These are phyloP conservation scores for Coniochaeta ligniaria DNA, from an alignment of 2,329 filamentous ascomycete species.

Conservation along the genomic window DNA sequence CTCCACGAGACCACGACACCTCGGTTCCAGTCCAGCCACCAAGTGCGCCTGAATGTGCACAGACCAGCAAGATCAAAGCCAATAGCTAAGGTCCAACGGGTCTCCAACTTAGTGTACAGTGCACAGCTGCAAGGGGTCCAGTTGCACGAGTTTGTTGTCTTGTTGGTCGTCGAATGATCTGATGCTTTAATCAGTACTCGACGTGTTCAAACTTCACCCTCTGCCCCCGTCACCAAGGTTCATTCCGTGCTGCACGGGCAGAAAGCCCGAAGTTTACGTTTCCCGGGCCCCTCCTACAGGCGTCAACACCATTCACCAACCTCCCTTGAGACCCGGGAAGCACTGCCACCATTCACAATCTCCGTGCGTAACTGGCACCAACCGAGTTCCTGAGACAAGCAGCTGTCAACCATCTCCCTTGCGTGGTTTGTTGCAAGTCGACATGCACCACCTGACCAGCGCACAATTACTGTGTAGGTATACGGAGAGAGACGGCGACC, in stretches of 20 bases:
- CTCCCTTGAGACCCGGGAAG: neutral
- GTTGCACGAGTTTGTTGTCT: neutral
- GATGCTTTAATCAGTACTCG: neutral
- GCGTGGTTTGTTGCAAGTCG: neutral
- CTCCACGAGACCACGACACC: neutral
- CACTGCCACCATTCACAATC: neutral
- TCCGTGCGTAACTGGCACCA: neutral
- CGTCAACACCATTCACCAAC: neutral
- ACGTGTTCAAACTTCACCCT: neutral
- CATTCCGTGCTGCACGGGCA: neutral
- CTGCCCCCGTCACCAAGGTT: neutral
- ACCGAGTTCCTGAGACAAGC: neutral
- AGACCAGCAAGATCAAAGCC: neutral
- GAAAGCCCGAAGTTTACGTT: neutral
- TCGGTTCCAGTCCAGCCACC: neutral
- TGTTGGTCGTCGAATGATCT: neutral
- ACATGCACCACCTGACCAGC: neutral
- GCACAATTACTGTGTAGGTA: neutral
- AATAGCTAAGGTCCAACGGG: too few species aligned
- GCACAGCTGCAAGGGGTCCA: neutral
- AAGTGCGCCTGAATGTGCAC: neutral
- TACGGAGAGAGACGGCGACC: neutral
- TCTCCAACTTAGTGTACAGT: too few species aligned
- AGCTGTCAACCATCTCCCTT: neutral
- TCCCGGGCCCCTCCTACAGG: neutral